Conservation (phyloP, 1,284 basidiomycete species). For the Sanghuangporus baumii region DNA sequence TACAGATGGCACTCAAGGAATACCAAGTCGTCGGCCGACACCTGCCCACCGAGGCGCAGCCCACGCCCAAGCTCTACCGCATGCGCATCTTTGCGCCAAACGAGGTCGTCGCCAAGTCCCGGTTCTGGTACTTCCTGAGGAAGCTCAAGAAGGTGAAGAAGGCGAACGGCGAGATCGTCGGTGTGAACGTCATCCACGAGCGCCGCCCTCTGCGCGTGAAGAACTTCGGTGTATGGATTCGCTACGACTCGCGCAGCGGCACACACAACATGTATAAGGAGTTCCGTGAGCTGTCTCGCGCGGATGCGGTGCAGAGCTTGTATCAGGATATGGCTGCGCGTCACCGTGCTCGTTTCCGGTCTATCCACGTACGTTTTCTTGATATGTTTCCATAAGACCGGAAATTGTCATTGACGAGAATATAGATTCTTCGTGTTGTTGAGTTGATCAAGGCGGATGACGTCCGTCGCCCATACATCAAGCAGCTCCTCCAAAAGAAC, state of each 20-base stretch:
- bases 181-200: slow-evolving; percentile 95
- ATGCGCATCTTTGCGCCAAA: slow-evolving; percentile 99
- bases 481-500: slow-evolving; percentile 85
- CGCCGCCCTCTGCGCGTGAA: slow-evolving; percentile 98
- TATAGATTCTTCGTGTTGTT: slow-evolving; percentile 85
- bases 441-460: slow-evolving; percentile 92
- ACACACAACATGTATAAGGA: slow-evolving; percentile 99
- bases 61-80: slow-evolving; percentile 95
- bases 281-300: slow-evolving; percentile 93
- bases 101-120: slow-evolving; percentile 97
- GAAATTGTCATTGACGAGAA: not conserved
- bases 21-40: slow-evolving; percentile 98
- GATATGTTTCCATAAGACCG: slow-evolving; percentile 15
- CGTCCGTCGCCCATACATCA: slow-evolving; percentile 94
- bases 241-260: slow-evolving; percentile 97
- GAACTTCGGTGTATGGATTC: slow-evolving; percentile 99
- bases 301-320: slow-evolving; percentile 93
- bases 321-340: slow-evolving; percentile 99
- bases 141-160: slow-evolving; percentile 99
- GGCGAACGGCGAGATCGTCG: slow-evolving; percentile 98
- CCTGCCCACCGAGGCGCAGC: slow-evolving; percentile 90
- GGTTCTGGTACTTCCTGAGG: slow-evolving; percentile 99
- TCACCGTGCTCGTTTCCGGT: slow-evolving; percentile 98
- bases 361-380: slow-evolving; percentile 74
- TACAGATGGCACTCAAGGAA: slow-evolving; percentile 42